Base-by-base conservation (phyloP, 1,139 yeast species). In the Saccharomycopsis hybrid region DNA sequence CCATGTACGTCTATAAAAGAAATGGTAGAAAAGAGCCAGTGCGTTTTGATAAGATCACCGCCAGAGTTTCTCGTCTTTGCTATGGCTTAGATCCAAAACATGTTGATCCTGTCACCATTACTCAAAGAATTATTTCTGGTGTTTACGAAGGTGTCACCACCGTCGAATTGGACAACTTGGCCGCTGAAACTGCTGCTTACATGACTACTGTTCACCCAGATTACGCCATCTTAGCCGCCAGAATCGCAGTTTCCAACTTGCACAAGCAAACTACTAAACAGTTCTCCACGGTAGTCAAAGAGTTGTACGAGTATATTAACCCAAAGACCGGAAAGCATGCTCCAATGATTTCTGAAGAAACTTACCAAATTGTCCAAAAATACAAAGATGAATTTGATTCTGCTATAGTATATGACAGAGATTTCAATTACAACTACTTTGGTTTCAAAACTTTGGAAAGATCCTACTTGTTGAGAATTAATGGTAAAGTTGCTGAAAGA, bases 131-230 rank as follows among this genome's bases (percentile, higher is more conserved):
- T 58, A 86, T 86, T 57, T 78, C 90, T 29, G 96, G 96, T 59
- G 95, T 88, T 50, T 88, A 88, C 58, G 95, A 89, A 62, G 98
- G 98, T 60, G 98, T 92, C 50, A 89, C 92, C 62, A 92, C 98
- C 52, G 79, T 86, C 57, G 97, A 89, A 67, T 77, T 90, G 57
- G 92, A 86, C 60, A 89, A 92, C 69, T 76, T 92, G 60, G 95
- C 96, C 47, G 96, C 97, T 41, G 98, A 92, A 70, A 89, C 97
- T 40, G 94, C 97, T 52, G 97, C 97, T 42, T 85, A 86, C 62
- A 85, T 90, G 96, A 87, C 97, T 55, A 92, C 97, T 24, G 80
- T 85, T 54, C 98, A 92, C 66, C 97, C 97, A 27, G 97, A 92
- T 69, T 90, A 92, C 62, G 96, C 97, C 44, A 80, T 81, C 43